A percentile compares a stretch with the other conserved stretches of the same genome.
Conservation (phyloP, 2,329 filamentous ascomycete genomes). For the Cordyceps cateniannulata region DNA sequence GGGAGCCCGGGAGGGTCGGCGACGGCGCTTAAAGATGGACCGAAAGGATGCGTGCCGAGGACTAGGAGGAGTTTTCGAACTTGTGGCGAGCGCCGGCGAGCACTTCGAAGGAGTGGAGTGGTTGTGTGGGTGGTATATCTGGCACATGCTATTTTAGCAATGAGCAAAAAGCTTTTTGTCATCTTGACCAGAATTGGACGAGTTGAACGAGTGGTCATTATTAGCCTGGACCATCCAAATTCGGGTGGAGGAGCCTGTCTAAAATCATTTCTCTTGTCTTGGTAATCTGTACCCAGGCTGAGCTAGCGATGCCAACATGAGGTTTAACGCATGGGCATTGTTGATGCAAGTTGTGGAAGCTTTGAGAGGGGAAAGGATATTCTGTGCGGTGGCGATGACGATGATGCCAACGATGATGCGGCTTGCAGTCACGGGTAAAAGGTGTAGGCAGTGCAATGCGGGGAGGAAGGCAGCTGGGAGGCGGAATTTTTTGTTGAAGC, state of each 20-base stretch:
- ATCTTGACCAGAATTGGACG: neutral
- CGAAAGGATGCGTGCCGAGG: neutral
- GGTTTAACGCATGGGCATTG: neutral
- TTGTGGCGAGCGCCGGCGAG: neutral
- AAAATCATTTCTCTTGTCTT: too few species aligned
- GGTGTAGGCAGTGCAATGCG: neutral
- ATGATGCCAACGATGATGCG: neutral
- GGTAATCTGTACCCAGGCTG: too few species aligned
- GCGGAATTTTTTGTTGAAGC: slow-evolving; percentile 8
- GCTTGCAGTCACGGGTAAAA: neutral
- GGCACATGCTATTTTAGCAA: neutral
- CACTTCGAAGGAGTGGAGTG: too few species aligned
- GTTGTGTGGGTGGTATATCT: neutral
- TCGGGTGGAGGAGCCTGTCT: neutral
- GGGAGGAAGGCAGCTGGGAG: neutral
- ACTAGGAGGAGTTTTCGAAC: neutral
- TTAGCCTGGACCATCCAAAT: neutral
- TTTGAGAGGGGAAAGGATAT: neutral
- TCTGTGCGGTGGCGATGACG: neutral
- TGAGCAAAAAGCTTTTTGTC: neutral
- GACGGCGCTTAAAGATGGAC: neutral
- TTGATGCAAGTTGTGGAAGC: neutral
- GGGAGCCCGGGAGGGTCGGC: neutral
- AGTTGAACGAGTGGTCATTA: neutral
- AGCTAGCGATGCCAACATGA: neutral